Base-by-base conservation (phyloP, 495 filamentous ascomycete genomes). In the Talaromyces wortmannii region DNA sequence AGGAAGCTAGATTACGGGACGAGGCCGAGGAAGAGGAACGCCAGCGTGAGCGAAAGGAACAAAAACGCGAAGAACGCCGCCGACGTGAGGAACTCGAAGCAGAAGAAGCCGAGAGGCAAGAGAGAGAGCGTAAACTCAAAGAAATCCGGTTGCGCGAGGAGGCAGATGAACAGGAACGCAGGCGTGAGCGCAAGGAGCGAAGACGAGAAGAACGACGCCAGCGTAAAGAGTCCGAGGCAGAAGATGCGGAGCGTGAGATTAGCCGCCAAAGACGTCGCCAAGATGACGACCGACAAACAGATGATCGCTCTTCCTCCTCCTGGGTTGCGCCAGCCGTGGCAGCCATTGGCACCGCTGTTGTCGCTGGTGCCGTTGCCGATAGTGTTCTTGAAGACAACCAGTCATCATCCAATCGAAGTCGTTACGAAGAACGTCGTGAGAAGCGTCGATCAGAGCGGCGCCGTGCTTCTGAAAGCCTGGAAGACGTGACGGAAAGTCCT, bases 321-420 rank as follows among this genome's bases (percentile, higher is more conserved):
- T 70, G 77, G 67, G 70, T 64, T 48, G 72, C 68, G 17, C 71
- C 73, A 57, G 77, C 73, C 17, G 72, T 74, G 40, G 73, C 72
- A n/a, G 67, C 75, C 43, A 65, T 78, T 57, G 79, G 71, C 45
- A 77, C 69, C 33, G 72, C 72, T 32, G 68, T 70, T 30, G 76
- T 70, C 33, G 68, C 71, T 13, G 63, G 68, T 29, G 53, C 72
- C 29, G 63, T 77, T 0, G 71, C 74, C 36, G 59, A 62, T 17
- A 68, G 64, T 47, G 63, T 71, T 4, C 61, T 71, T 33, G 73
- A 75, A 48, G 75, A 76, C 15, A 69, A 66, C 44, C 61, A 63
- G 7, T 69, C 68, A 0, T 65, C 66, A 52, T 48, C 60, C 7
- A 69, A 63, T 52, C 65, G 63, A 30, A 62, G 63, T 31, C 63